A percentile compares a stretch with the other conserved stretches of the same genome.
These are phyloP conservation scores for Dichotomocladium elegans DNA, from an alignment of 371 early-diverging fungal genomes.

Conservation along the genomic window DNA sequence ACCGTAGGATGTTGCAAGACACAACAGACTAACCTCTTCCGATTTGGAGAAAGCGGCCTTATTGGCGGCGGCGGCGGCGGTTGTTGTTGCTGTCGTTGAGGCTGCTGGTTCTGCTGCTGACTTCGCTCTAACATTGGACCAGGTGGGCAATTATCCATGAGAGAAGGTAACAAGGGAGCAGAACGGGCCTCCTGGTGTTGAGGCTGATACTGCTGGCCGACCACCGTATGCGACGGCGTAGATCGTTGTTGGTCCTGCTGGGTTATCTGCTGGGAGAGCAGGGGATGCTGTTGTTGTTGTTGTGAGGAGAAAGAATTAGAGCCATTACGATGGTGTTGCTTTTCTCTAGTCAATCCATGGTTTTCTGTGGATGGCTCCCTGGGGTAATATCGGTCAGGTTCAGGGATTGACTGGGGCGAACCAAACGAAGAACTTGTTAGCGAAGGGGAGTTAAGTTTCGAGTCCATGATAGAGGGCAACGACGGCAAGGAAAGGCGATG, in stretches of 20 bases:
- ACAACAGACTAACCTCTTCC: no score
- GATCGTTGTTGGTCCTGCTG: neutral
- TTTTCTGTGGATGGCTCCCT: neutral
- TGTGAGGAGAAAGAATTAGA: neutral
- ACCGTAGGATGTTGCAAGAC: no score
- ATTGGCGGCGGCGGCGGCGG: no score
- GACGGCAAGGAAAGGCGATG: slow-evolving; percentile 5
- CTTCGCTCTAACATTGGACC: neutral
- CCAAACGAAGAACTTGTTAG: slow-evolving; percentile 3
- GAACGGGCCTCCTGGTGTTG: neutral
- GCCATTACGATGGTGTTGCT: neutral
- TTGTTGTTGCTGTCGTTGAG: neutral
- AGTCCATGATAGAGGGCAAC: slow-evolving; percentile 1
- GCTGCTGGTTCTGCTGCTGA: neutral
- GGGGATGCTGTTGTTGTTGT: neutral
- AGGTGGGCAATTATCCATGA: neutral
- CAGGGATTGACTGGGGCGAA: slow-evolving; percentile 1
- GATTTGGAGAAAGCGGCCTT: no score
- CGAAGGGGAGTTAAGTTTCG: slow-evolving; percentile 1
- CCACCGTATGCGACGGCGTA: no score
- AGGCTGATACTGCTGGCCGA: no score
- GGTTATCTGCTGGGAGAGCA: neutral
- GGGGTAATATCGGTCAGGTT: neutral
- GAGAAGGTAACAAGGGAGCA: neutral
- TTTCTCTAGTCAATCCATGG: neutral